These are phyloP conservation scores for Hypocrella siamensis DNA, from an alignment of 2,329 filamentous ascomycete genomes.

Conservation along the genomic window DNA sequence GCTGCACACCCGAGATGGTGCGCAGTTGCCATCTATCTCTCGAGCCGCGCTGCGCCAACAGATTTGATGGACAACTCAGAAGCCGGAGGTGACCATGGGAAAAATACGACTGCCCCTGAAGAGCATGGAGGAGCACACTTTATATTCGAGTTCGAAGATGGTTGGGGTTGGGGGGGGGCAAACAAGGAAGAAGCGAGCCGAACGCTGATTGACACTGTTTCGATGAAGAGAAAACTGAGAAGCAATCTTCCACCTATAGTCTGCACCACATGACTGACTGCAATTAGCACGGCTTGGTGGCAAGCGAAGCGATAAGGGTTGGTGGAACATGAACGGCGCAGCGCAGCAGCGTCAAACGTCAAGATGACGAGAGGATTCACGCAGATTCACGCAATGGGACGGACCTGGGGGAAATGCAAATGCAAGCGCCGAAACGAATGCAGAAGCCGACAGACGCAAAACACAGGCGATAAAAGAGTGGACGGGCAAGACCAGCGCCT, in stretches of 20 bases:
- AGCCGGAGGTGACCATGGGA: conserved; percentile 23
- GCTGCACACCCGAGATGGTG: conserved; percentile 20
- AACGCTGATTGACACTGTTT: no score
- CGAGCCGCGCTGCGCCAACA: conserved; percentile 33
- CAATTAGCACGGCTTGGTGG: not conserved
- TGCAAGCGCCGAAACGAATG: conserved; percentile 4
- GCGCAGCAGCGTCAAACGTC: not conserved
- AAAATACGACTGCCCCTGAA: not conserved
- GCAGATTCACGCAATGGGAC: no score
- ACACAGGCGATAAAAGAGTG: conserved; percentile 30
- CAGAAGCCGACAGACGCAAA: conserved; percentile 8
- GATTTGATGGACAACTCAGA: conserved; percentile 24
- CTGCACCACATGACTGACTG: no score
- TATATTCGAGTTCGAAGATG: not conserved
- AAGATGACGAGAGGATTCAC: conserved; percentile 1
- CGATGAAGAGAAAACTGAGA: no score
- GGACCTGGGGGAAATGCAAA: conserved; percentile 4
- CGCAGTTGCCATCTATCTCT: conserved; percentile 26
- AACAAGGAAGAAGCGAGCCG: no score
- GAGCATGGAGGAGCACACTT: not conserved
- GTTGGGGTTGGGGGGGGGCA: not conserved
- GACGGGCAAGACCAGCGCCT: conserved; percentile 45
- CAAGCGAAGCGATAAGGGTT: not conserved
- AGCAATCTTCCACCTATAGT: not conserved
- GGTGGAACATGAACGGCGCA: not conserved